Evolutionary conservation across 1,284 basidiomycete species (phyloP).

Genomic region (Ganoderma lucidum): DNA sequence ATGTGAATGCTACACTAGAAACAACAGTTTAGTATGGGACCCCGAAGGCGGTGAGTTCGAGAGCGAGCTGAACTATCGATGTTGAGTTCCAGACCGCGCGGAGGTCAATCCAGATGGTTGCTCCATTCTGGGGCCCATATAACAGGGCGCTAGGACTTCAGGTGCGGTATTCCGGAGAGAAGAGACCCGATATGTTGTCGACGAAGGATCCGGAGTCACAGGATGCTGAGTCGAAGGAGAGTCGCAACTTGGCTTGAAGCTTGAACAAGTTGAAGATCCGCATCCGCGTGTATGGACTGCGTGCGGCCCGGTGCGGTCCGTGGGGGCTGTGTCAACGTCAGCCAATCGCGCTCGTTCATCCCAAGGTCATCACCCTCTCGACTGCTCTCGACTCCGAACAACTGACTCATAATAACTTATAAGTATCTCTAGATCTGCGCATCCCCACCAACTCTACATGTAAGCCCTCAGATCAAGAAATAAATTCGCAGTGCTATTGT

Average conservation of each 20-base stretch:
- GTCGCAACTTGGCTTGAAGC: background rate
- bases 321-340: no score
- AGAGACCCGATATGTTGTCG: background rate
- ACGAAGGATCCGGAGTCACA: background rate
- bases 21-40: background rate
- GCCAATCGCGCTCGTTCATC: no score
- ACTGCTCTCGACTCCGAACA: no score
- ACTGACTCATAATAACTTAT: no score
- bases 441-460: no score
- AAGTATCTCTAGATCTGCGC: no score
- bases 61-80: background rate
- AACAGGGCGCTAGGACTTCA: constrained; percentile 13
- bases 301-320: no score
- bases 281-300: no score
- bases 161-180: background rate
- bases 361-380: no score
- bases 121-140: constrained; percentile 18
- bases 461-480: no score
- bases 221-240: background rate
- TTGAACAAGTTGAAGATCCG: no score
- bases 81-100: background rate
- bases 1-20: background rate
- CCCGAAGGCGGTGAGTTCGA: background rate
- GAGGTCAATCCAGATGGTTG: constrained; percentile 1
- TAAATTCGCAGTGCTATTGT: no score